Evolutionary conservation across 106 monocot genomes (phyloP).

Genomic region (Ottelia alismoides): DNA sequence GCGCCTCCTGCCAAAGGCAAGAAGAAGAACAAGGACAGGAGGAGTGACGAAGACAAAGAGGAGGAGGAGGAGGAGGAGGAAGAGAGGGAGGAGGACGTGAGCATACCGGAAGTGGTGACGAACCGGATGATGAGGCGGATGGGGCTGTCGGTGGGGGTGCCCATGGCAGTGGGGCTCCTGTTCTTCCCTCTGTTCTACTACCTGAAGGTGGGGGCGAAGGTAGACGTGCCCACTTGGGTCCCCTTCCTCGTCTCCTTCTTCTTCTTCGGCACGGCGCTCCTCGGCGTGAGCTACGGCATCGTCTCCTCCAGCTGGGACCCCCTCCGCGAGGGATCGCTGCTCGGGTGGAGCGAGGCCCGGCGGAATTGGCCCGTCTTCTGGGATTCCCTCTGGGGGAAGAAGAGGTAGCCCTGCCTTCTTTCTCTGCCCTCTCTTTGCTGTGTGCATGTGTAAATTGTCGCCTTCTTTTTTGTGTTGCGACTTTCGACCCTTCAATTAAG

Average conservation of each 20-base stretch:
- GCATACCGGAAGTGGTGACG: constrained; percentile 91
- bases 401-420: too few relatives aligned
- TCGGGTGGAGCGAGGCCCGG: constrained; percentile 89
- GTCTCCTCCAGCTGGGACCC: constrained; percentile 99
- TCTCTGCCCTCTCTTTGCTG: too few relatives aligned
- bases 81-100: constrained; percentile 20
- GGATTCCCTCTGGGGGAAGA: constrained; percentile 74
- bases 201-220: constrained; percentile 55
- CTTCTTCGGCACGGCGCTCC: constrained; percentile 86
- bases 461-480: too few relatives aligned
- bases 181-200: constrained; percentile 99
- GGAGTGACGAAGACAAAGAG: constrained; percentile 1
- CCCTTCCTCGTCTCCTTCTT: constrained; percentile 85
- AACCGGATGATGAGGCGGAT: constrained; percentile 87
- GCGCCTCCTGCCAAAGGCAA: constrained; percentile 9
- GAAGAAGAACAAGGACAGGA: constrained; percentile 10
- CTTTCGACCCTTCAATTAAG: too few relatives aligned
- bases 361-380: constrained; percentile 96
- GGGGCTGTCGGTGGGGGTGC: constrained; percentile 73
- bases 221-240: constrained; percentile 88
- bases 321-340: constrained; percentile 64
- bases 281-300: constrained; percentile 87
- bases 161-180: constrained; percentile 47
- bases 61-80: constrained; percentile 21
- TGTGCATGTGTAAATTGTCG: too few relatives aligned